phyloP scores from a whole-genome alignment of 768 basidiomycete species.

The Russula olivacea region DNA sequence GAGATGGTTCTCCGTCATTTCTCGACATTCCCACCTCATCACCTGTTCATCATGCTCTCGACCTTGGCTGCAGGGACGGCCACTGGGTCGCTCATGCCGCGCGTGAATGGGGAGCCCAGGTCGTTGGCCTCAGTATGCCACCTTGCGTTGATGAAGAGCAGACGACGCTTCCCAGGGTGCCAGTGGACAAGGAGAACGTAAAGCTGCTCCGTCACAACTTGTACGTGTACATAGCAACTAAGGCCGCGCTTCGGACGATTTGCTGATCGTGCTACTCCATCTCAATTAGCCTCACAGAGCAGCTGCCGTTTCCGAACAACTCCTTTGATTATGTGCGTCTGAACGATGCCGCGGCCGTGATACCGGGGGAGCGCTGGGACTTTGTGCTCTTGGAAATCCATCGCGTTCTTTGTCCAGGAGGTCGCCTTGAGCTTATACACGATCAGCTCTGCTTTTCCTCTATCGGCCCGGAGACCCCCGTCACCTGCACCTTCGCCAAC shows the following conservation, averaged over 20 bases:
- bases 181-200: constrained; percentile 36
- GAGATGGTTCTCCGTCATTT: constrained; percentile 54
- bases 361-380: constrained; percentile 58
- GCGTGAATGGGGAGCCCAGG: constrained; percentile 48
- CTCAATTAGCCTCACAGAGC: constrained; percentile 42
- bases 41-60: constrained; percentile 54
- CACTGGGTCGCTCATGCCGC: constrained; percentile 63
- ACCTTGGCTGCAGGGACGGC: constrained; percentile 72
- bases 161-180: constrained; percentile 6
- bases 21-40: constrained; percentile 40
- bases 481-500: constrained; percentile 9
- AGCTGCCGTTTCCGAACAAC: constrained; percentile 55
- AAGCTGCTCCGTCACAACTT: constrained; percentile 60
- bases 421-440: constrained; percentile 68
- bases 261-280: constrained; percentile 10
- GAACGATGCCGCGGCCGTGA: constrained; percentile 57
- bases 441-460: constrained; percentile 65
- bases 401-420: constrained; percentile 55
- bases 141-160: constrained; percentile 27
- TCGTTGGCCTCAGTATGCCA: constrained; percentile 65
- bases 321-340: constrained; percentile 70
- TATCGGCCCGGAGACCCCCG: constrained; percentile 30
- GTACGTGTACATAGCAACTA: constrained; percentile 38
- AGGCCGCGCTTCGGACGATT: not conserved
- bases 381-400: constrained; percentile 51